Evolutionary conservation across 179 eudicot genomes (phyloP), one percentile per base, ranked within the genome.

Genomic region (Corrigiola litoralis): DNA sequence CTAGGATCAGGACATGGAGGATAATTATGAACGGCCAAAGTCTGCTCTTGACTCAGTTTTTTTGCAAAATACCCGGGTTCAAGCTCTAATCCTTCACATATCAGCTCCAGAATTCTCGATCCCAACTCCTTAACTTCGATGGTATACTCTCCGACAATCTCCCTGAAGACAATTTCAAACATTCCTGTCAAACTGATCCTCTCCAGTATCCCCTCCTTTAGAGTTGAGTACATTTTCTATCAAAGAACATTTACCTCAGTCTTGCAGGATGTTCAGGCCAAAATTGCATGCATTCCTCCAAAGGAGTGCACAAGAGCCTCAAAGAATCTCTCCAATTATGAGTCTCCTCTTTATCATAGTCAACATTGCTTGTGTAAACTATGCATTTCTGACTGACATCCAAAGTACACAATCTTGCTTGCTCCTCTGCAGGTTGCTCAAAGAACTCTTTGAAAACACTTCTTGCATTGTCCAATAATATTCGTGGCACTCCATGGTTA

Each of bases 191-290:
- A n/a, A n/a, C n/a, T n/a, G n/a, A n/a, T n/a, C n/a, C n/a, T n/a
- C n/a, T n/a, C n/a, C n/a, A n/a, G n/a, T n/a, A n/a, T n/a, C n/a
- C n/a, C n/a, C n/a, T n/a, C n/a, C n/a, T n/a, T n/a, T n/a, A n/a
- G n/a, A n/a, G n/a, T n/a, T n/a, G n/a, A n/a, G n/a, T n/a, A n/a
- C n/a, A n/a, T n/a, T n/a, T n/a, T n/a, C n/a, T n/a, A n/a, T n/a
- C n/a, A n/a, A n/a, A n/a, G n/a, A n/a, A n/a, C n/a, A n/a, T n/a
- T n/a, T n/a, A n/a, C n/a, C n/a, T n/a, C n/a, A n/a, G n/a, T n/a
- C n/a, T 68, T 9, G 68, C 4, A 10, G 84, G 86, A 28, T 79
- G 73, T 49, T 67, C 62, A 16, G 83, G 86, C 85, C 82, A 81
- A 38, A n/a, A 38, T 52, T 70, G 53, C 14, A 75, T 17, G 58